phyloP scores from a whole-genome alignment of 208 protist species.

The Acanthamoeba pearcei region DNA sequence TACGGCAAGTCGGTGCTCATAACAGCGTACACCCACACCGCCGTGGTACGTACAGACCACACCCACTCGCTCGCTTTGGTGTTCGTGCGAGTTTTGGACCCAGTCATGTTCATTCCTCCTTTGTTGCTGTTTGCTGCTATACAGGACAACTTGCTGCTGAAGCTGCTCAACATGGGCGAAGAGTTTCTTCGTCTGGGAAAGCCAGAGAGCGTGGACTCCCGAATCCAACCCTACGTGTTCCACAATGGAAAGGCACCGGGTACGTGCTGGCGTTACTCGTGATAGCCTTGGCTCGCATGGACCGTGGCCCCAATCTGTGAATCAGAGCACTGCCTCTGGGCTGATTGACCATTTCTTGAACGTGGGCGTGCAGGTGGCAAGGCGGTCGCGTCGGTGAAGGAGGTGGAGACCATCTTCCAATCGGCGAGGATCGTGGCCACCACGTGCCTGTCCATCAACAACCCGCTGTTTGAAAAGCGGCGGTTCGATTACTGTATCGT shows the following conservation, averaged over 20 bases:
- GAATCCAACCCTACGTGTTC: slow-evolving; percentile 65
- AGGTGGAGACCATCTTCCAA: slow-evolving; percentile 71
- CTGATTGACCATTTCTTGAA: not conserved
- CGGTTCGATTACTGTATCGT: slow-evolving; percentile 91
- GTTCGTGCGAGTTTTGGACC: too few relatives aligned
- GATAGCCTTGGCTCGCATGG: too few relatives aligned
- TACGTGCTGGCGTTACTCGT: not conserved
- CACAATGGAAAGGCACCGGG: slow-evolving; percentile 69
- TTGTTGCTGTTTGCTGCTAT: not conserved
- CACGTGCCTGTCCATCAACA: slow-evolving; percentile 84
- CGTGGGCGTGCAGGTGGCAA: not conserved
- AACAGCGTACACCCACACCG: slow-evolving; percentile 88
- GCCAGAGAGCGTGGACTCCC: slow-evolving; percentile 68
- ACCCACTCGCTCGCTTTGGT: not conserved
- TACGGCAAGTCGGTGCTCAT: slow-evolving; percentile 84
- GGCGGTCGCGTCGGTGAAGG: slow-evolving; percentile 42
- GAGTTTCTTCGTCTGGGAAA: slow-evolving; percentile 85
- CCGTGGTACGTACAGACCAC: slow-evolving; percentile 83
- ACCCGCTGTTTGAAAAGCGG: slow-evolving; percentile 82
- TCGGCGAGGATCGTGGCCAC: slow-evolving; percentile 80
- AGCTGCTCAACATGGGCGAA: slow-evolving; percentile 80
- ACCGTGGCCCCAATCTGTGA: not conserved
- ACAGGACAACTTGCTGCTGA: slow-evolving; percentile 86
- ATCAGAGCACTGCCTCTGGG: not conserved
- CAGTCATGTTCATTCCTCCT: not conserved